phyloP scores from a whole-genome alignment of 768 basidiomycete species.

The Pleurotus pulmonarius region DNA sequence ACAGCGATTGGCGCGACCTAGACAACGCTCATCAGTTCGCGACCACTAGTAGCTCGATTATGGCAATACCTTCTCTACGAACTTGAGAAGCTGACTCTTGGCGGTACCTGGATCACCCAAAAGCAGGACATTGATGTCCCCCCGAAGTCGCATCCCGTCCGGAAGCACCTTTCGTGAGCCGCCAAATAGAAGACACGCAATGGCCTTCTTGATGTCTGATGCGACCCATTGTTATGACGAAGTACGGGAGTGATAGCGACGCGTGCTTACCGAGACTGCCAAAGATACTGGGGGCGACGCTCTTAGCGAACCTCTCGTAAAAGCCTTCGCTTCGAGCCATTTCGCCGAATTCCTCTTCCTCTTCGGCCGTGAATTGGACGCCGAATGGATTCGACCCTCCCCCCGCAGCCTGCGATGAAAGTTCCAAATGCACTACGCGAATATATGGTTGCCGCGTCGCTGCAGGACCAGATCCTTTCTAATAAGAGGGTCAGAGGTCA shows the following conservation, averaged over 20 bases:
- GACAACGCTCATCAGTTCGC: background rate
- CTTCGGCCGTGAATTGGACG: constrained; percentile 86
- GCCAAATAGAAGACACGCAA: constrained; percentile 93
- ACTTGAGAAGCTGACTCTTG: constrained; percentile 96
- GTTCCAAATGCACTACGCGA: constrained; percentile 86
- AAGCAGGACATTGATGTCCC: constrained; percentile 95
- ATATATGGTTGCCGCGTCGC: constrained; percentile 94
- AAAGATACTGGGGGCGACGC: constrained; percentile 96
- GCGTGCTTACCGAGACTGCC: constrained; percentile 76
- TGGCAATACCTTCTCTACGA: constrained; percentile 82
- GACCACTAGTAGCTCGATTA: background rate
- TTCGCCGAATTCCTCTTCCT: constrained; percentile 94
- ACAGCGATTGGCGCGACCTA: constrained; percentile 97
- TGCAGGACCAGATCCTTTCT: constrained; percentile 82
- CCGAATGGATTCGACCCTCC: constrained; percentile 83
- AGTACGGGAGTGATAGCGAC: background rate
- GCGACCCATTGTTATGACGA: constrained; percentile 10
- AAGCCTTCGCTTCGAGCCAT: constrained; percentile 87
- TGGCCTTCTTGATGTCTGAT: constrained; percentile 97
- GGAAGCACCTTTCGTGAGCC: constrained; percentile 97
- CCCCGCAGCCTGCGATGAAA: constrained; percentile 73
- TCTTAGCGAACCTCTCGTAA: constrained; percentile 90
- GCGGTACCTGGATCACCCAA: constrained; percentile 99
- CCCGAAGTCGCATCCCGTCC: constrained; percentile 94
- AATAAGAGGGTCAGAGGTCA: background rate